phyloP scores from a whole-genome alignment of 805 yeast species.

The Geotrichum ghanense region DNA sequence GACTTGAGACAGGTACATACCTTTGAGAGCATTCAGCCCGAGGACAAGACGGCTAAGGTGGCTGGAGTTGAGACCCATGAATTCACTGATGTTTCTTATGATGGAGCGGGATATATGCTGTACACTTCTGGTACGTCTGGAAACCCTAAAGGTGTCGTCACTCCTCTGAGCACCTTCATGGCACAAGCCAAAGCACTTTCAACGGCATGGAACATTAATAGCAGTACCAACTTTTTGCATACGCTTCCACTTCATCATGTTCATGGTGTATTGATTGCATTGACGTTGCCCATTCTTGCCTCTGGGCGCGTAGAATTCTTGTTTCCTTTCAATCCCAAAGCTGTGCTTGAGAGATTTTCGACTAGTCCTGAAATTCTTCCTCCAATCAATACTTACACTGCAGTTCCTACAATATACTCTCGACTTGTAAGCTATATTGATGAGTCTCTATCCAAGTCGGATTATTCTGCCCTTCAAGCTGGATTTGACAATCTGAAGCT shows the following conservation, averaged over 20 bases:
- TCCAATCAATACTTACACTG: conserved; percentile 23
- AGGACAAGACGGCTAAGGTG: conserved; percentile 1
- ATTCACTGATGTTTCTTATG: conserved; percentile 5
- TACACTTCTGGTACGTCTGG: conserved; percentile 28
- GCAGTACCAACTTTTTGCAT: conserved; percentile 20
- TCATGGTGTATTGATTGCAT: conserved; percentile 25
- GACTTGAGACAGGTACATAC: conserved; percentile 9
- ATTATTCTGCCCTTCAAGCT: conserved; percentile 9
- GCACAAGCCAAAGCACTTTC: conserved; percentile 25
- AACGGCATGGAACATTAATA: conserved; percentile 21
- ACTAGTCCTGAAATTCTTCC: conserved; percentile 14
- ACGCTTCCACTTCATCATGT: conserved; percentile 27
- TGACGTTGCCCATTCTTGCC: conserved; percentile 22
- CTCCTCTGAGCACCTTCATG: conserved; percentile 20
- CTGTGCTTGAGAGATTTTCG: conserved; percentile 15
- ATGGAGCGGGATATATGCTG: conserved; percentile 20
- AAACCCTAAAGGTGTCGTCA: conserved; percentile 26
- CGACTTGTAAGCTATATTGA: conserved; percentile 16
- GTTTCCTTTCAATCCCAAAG: conserved; percentile 22
- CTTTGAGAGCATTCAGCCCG: conserved; percentile 13
- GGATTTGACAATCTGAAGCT: conserved; percentile 16
- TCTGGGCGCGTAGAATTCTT: conserved; percentile 23
- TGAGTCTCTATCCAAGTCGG: conserved; percentile 9
- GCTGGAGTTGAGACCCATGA: not conserved
- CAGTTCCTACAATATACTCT: conserved; percentile 26